Conservation (phyloP, 805 yeast species). For the Torulaspora indica region DNA sequence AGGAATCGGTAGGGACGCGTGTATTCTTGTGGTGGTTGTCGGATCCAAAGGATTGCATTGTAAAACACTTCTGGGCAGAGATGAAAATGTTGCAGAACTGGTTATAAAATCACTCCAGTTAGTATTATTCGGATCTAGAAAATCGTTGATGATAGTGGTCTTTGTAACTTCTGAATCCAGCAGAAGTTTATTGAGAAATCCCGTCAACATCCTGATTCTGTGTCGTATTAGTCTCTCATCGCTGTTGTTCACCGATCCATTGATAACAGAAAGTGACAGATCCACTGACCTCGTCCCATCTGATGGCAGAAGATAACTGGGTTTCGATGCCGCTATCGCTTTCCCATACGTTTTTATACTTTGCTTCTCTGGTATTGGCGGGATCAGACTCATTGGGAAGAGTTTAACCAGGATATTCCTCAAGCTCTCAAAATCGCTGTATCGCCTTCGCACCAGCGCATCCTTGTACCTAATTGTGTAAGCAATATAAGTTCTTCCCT, state of each 20-base stretch:
- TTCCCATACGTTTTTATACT: conserved; percentile 33
- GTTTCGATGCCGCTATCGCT: conserved; percentile 29
- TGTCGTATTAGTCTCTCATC: conserved; percentile 37
- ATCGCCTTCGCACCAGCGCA: conserved; percentile 67
- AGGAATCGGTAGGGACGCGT: conserved; percentile 33
- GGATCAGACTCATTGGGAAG: conserved; percentile 78
- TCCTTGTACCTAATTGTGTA: conserved; percentile 63
- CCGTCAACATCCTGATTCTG: conserved; percentile 34
- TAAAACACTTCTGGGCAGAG: conserved; percentile 32
- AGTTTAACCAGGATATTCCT: conserved; percentile 62
- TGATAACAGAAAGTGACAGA: conserved; percentile 30
- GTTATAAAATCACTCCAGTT: conserved; percentile 36
- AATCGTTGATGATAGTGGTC: conserved; percentile 33
- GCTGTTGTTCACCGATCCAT: conserved; percentile 28
- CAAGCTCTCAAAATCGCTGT: conserved; percentile 86
- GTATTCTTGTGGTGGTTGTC: conserved; percentile 34
- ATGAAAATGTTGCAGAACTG: conserved; percentile 34
- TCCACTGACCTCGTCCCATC: conserved; percentile 33
- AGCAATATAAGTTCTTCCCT: conserved; percentile 45
- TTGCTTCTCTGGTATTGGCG: conserved; percentile 92
- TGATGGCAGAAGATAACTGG: conserved; percentile 29
- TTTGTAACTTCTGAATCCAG: conserved; percentile 28
- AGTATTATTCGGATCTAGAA: conserved; percentile 33
- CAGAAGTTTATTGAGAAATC: conserved; percentile 32
- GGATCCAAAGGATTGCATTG: conserved; percentile 37